Base-by-base conservation (phyloP, 2,329 filamentous ascomycete species). In the Tympanopsis confertula region DNA sequence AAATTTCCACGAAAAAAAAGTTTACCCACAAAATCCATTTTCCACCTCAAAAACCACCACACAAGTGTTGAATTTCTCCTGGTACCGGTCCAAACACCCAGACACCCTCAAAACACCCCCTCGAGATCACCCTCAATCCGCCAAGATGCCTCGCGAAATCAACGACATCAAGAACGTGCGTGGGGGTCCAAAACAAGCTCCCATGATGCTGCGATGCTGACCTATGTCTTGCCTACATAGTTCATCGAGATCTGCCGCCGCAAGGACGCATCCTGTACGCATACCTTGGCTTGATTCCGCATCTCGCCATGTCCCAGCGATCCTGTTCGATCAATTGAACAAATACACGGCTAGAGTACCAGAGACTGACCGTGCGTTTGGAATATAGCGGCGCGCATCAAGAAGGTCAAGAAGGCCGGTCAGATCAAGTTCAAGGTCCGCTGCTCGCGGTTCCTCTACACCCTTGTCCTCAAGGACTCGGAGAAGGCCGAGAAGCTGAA, bases 401-500 rank as follows among this genome's bases (percentile, higher is more conserved):
- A 96, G 87, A 91, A 93, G 78, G 94, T 82, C 80, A 82, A 81
- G 69, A 81, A 83, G 71, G 71, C 73, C 61, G 77, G 82, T 65
- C 82, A 89, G 76, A 88, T 91, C 82, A 98, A 98, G 84, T 96
- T 98, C 87, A 98, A 98, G 86, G 89, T 98, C 78, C 86, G 91
- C 68, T 96, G 91, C 83, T 76, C 86, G 65, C 79, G 81, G 61
- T 81, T 91, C 76, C 76, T 98, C 55, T 98, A 98, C 84, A 96
- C 91, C 55, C 81, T 98, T 56, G 85, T 93, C 63, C 82, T 98
- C 59, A 95, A 94, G 81, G 91, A 98, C 72, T 78, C 79, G 61
- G 91, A 95, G 65, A 96, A 96, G 86, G 91, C 89, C 68, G 91
- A 96, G 76, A 98, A 98, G 85, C 82, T 98, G 55, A 96, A 95